Conservation (phyloP, 768 basidiomycete species). For the Mycena olivaceomarginata region DNA sequence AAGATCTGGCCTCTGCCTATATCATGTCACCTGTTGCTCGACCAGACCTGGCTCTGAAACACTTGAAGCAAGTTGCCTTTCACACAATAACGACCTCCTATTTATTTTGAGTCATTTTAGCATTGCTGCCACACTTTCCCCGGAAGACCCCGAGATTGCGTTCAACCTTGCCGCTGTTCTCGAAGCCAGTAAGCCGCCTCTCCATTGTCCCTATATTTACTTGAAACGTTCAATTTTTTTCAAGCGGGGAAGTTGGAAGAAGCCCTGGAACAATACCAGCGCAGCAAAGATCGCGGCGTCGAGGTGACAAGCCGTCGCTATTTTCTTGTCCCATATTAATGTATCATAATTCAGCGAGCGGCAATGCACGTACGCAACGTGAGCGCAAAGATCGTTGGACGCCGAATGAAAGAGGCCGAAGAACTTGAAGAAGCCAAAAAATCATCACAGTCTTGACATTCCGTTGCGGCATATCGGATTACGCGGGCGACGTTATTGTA, state of each 20-base stretch:
- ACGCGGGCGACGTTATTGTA: slow-evolving; percentile 31
- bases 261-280: slow-evolving; percentile 88
- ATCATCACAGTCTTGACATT: slow-evolving; percentile 42
- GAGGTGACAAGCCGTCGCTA: slow-evolving; percentile 57
- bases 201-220: slow-evolving; percentile 60
- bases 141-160: slow-evolving; percentile 93
- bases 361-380: slow-evolving; percentile 91
- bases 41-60: slow-evolving; percentile 91
- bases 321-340: background rate
- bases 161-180: slow-evolving; percentile 95
- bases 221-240: slow-evolving; percentile 46
- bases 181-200: slow-evolving; percentile 83
- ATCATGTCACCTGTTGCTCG: slow-evolving; percentile 87
- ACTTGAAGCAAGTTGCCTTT: slow-evolving; percentile 77
- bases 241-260: slow-evolving; percentile 88
- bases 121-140: slow-evolving; percentile 87
- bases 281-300: slow-evolving; percentile 85
- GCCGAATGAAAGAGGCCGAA: slow-evolving; percentile 71
- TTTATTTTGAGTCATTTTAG: slow-evolving; percentile 67
- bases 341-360: slow-evolving; percentile 65
- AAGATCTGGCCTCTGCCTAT: slow-evolving; percentile 93
- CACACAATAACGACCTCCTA: slow-evolving; percentile 50
- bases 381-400: slow-evolving; percentile 86
- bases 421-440: slow-evolving; percentile 53
- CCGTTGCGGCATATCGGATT: slow-evolving; percentile 12